Evolutionary conservation across 331 rosid genomes (phyloP).

Genomic region (Spiraea crenata): DNA sequence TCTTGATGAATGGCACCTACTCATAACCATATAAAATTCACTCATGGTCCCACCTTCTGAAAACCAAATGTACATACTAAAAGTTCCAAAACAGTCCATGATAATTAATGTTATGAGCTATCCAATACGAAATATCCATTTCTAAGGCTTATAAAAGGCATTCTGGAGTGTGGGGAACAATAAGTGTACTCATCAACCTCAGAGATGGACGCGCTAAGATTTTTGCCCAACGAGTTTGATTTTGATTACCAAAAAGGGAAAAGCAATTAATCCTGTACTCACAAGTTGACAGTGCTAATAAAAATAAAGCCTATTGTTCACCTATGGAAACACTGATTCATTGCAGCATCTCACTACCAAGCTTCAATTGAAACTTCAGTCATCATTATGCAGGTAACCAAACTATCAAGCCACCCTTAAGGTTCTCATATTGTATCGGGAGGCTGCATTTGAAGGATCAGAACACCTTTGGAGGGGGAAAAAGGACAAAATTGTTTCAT

Average conservation of each 20-base stretch:
- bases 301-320: background rate
- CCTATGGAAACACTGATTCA: background rate
- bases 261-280: background rate
- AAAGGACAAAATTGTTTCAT: background rate
- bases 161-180: background rate
- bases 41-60: background rate
- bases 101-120: background rate
- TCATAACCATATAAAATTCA: background rate
- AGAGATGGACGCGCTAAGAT: background rate
- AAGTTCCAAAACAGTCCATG: background rate
- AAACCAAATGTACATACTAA: background rate
- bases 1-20: background rate
- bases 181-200: background rate
- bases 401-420: background rate
- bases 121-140: background rate
- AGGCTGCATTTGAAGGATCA: background rate
- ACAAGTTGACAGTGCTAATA: background rate
- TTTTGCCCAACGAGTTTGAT: background rate
- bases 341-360: background rate
- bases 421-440: background rate
- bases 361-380: background rate
- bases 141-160: background rate
- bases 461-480: constrained; percentile 1
- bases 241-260: background rate
- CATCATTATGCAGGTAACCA: background rate